phyloP scores from a whole-genome alignment of 2,329 filamentous ascomycete species.

The Pestalotiopsis sp. region DNA sequence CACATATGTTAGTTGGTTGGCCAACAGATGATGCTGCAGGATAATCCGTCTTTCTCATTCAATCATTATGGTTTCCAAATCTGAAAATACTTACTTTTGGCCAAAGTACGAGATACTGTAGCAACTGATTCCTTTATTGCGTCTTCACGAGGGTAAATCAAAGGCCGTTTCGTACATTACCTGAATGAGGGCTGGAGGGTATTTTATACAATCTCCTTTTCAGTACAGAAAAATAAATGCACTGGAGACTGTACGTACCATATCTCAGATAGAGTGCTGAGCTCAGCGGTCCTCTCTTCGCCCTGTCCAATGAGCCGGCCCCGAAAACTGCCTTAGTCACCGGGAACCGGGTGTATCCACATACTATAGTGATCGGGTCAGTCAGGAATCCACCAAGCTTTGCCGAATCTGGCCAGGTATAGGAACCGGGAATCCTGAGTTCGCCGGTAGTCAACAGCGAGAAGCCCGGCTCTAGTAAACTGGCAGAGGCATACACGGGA shows the following conservation, averaged over 20 bases:
- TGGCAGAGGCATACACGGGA: background rate
- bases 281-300: background rate
- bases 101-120: background rate
- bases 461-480: background rate
- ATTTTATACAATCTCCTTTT: background rate
- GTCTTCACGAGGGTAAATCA: background rate
- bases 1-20: background rate
- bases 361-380: background rate
- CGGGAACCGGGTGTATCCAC: background rate
- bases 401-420: background rate
- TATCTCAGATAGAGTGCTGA: background rate
- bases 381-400: background rate
- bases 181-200: background rate
- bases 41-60: background rate
- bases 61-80: no score
- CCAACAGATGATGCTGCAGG: background rate
- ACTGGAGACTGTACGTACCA: no score
- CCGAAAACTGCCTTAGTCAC: background rate
- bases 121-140: background rate
- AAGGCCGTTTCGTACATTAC: no score
- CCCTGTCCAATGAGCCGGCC: background rate
- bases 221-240: background rate
- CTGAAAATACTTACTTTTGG: background rate
- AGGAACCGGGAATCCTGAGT: background rate
- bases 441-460: background rate